Evolutionary conservation across 345 rosid genomes (phyloP), one percentile per base, ranked within the genome.

Genomic region (Eucalyptus caleyi): DNA sequence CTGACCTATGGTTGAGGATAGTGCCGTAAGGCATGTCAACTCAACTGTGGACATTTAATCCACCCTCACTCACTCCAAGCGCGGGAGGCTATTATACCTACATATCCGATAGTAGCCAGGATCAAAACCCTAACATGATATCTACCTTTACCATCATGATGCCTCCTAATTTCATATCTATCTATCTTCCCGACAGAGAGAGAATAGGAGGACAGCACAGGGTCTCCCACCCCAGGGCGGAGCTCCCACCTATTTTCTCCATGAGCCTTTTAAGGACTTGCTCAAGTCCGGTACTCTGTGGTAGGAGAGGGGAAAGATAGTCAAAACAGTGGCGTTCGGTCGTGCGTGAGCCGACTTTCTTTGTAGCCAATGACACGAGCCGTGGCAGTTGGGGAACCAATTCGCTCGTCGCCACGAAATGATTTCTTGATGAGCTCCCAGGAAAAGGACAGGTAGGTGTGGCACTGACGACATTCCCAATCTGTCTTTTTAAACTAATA

Each of bases 41-140:
- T 44, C 47, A 3, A 0, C 12, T 47, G 4, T 47, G 49, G 49
- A 1, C 0, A 47, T 10, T 47, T 47, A 47, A 47, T 0, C 13
- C 13, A 47, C 13, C 2, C 49, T 47, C 4, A 11, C 13, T 47
- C 49, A 47, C 49, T 47, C 1, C 49, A 47, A 47, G 49, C 49
- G 13, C 1, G 1, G 4, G 0, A 9, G 0, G 13, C 13, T 47
- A 47, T 0, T 45, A 45, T 45, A 45, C 47, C 11, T 45, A 1
- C 11, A 4, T 45, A 45, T 0, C 1, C 47, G 47, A 0, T 45
- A 45, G 11, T 9, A 45, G 0, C 11, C 0, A 45, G 0, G 4
- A 45, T 45, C 1, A 1, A 45, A 45, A 45, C 0, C 49, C 49
- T 45, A 10, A 45, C 12, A 0, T 45, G 49, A 9, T 45, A 1